Base-by-base conservation (phyloP, 495 filamentous ascomycete species). In the Xylaria venustula region DNA sequence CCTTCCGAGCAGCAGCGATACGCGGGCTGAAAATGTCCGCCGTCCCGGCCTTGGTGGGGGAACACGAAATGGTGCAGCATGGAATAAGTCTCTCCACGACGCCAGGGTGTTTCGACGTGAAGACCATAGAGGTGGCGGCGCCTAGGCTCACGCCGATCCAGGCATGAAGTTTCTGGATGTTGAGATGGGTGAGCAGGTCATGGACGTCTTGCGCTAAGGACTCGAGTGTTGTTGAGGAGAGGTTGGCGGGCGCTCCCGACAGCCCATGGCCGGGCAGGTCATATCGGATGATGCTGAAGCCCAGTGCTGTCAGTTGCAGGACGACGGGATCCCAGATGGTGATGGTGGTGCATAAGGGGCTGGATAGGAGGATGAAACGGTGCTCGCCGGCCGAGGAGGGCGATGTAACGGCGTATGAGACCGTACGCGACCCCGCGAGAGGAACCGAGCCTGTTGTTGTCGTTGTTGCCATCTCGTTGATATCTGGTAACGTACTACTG, bases 111-210 rank as follows among this genome's bases (percentile, higher is more conserved):
- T 53, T 64, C 17, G 62, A 60, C 11, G 61, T 64, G 42, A 74
- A 74, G 28, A 64, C 59, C 20, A 72, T 58, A 37, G 65, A 70
- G 19, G 61, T 69, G 8, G 67, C 65, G n/a, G 67, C 73, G 26
- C 73, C 73, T 64, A 74, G 68, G 37, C 66, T 73, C 17, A 72
- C 66, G 17, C 71, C 71, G 3, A 74, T 64, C 73, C 73, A 75
- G 28, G 61, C 68, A 54, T 69, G 56, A n/a, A 75, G 32, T 12
- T 30, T 48, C 6, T 42, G 45, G 45, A 73, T 62, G 19, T 48
- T 34, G 14, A 68, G 59, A 23, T 64, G 62, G 11, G 32, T 12
- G 11, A 75, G 54, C 32, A 74, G 70, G 5, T 52, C 46, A 23
- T 60, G 52, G 34, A 74, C 70, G 46, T 74, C 71, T 20, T 64